Percentiles rank a stretch among this genome's conserved stretches.
phyloP scores from a whole-genome alignment of 805 yeast species.

The Clavispora santaluciae region DNA sequence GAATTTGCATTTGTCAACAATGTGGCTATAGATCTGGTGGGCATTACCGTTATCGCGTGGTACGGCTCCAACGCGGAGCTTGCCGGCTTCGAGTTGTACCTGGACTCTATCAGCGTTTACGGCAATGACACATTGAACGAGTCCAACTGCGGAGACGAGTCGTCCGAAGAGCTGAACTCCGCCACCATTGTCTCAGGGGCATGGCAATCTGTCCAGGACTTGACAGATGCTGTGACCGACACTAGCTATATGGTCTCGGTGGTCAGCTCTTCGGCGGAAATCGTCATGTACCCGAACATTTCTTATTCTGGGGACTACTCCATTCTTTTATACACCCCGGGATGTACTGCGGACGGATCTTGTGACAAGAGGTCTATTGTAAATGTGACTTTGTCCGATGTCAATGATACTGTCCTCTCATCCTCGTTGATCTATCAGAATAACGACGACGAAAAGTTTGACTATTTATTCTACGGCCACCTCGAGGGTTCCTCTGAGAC shows the following conservation, averaged over 20 bases:
- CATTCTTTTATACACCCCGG: slow-evolving; percentile 77
- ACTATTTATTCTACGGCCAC: slow-evolving; percentile 67
- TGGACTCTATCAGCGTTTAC: slow-evolving; percentile 54
- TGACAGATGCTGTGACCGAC: slow-evolving; percentile 22
- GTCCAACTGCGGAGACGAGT: slow-evolving; percentile 48
- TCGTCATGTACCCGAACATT: slow-evolving; percentile 60
- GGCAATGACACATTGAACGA: slow-evolving; percentile 74
- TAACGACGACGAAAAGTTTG: slow-evolving; percentile 76
- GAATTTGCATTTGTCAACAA: slow-evolving; percentile 79
- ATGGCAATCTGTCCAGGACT: slow-evolving; percentile 23
- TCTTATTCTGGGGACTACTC: slow-evolving; percentile 71
- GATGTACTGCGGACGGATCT: slow-evolving; percentile 64
- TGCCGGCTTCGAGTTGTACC: slow-evolving; percentile 68
- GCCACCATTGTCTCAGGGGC: slow-evolving; percentile 24
- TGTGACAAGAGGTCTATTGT: slow-evolving; percentile 73
- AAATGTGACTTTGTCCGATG: slow-evolving; percentile 62
- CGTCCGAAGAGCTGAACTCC: slow-evolving; percentile 20
- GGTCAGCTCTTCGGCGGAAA: slow-evolving; percentile 22
- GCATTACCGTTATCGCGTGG: slow-evolving; percentile 59
- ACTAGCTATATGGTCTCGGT: slow-evolving; percentile 30
- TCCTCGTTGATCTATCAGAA: slow-evolving; percentile 65
- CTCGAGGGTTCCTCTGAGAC: slow-evolving; percentile 40
- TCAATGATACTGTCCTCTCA: slow-evolving; percentile 40
- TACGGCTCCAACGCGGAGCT: slow-evolving; percentile 69
- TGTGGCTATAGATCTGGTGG: slow-evolving; percentile 55